Base-by-base conservation (phyloP, 371 early-diverging fungal species). In the Parasitella parasitica region DNA sequence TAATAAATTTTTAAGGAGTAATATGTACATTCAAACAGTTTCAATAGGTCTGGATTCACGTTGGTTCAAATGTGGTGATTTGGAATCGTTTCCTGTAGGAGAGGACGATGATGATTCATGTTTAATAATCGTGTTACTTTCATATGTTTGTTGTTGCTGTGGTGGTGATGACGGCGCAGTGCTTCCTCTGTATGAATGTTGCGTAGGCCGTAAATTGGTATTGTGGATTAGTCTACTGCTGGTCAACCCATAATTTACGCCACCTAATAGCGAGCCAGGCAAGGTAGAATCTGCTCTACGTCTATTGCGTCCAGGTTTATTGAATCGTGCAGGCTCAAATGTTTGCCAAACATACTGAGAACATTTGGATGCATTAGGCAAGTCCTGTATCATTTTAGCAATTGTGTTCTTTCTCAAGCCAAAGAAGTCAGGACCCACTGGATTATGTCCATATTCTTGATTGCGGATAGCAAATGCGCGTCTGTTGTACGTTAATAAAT, bases 401-500 rank as follows among this genome's bases (percentile, higher is more conserved):
- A 97, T 91, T 0, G 93, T 92, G 13, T 93, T 92, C 52, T 93
- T 90, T 20, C 95, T 82, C 52, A 96, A 84, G 0, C 96, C 97
- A 80, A 91, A 96, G 67, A 89, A 94, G 59, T 97, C 97, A 0
- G 96, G 95, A 0, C 97, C 97, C 0, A 91, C 91, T 2, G 92
- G 91, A 35, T 91, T 89, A 54, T 91, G 91, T 11, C 90, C 88
- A 67, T 90, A 89, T 54, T 90, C 91, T 34, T 88, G 84, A 50
- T 92, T 89, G 8, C 93, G 87, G 38, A 96, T 85, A 26, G 84
- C 82, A 63, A 81, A 81, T 5, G 81, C 81, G 26, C 75, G 75
- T 61, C 74, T 73, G 64, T 36, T 28, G 30, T 50, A 28, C 7
- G 28, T 50, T 50, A 27, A 58, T 41, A 34, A 28, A 24, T 37